Conservation (phyloP, 2,329 filamentous ascomycete species). For the Graphilbum fragrans region DNA sequence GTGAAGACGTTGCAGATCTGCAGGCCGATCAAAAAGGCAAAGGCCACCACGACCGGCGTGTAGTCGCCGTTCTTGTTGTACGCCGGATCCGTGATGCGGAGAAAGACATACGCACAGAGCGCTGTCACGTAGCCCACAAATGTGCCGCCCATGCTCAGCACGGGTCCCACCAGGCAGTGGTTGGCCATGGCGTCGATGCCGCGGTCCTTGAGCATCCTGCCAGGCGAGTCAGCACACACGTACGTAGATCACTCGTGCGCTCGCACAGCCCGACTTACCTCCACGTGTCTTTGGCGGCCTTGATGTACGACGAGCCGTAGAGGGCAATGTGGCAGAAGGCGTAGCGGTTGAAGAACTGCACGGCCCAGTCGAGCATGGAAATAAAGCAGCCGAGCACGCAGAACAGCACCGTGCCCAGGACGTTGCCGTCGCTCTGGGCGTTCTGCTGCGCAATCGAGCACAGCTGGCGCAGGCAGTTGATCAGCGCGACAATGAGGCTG, state of each 20-base stretch:
- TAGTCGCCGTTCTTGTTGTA: slow-evolving; percentile 61
- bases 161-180: slow-evolving; percentile 69
- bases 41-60: slow-evolving; percentile 69
- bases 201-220: slow-evolving; percentile 72
- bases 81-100: slow-evolving; percentile 65
- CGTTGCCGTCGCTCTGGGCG: slow-evolving; percentile 54
- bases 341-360: slow-evolving; percentile 83
- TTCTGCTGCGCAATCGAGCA: slow-evolving; percentile 66
- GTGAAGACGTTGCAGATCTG: slow-evolving; percentile 87
- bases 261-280: slow-evolving; percentile 28
- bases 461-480: slow-evolving; percentile 72
- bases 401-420: slow-evolving; percentile 53
- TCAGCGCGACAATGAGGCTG: slow-evolving; percentile 72
- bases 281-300: slow-evolving; percentile 83
- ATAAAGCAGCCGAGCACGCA: slow-evolving; percentile 71
- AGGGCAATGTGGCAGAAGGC: slow-evolving; percentile 88
- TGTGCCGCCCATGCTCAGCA: slow-evolving; percentile 63
- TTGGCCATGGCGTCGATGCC: slow-evolving; percentile 86
- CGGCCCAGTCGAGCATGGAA: slow-evolving; percentile 68
- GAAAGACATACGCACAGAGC: slow-evolving; percentile 75
- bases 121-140: slow-evolving; percentile 78
- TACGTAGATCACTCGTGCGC: too few species aligned
- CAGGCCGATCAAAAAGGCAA: slow-evolving; percentile 78
- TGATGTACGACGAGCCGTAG: slow-evolving; percentile 80
- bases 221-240: neutral